A percentile compares a stretch with the other conserved stretches of the same genome.
phyloP scores from a whole-genome alignment of 306 rosid species.

The Phaseolus lunatus region DNA sequence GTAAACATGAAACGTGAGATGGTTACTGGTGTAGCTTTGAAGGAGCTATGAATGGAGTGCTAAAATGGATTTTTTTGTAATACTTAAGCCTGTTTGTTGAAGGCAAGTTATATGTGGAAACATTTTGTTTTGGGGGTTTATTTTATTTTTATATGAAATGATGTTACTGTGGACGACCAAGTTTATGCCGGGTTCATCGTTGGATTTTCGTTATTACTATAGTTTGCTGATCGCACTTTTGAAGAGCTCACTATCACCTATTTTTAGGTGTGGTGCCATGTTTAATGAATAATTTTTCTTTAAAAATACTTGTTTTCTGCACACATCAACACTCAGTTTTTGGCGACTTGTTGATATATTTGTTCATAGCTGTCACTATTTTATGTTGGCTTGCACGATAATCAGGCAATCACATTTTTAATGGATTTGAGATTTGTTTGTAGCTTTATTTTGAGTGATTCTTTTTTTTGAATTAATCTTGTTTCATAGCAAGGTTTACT shows the following conservation, averaged over 20 bases:
- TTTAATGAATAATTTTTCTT: neutral
- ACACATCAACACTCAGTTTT: constrained; percentile 27
- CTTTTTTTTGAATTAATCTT: constrained; percentile 38
- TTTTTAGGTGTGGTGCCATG: constrained; percentile 7
- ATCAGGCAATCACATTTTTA: neutral
- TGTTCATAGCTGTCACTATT: constrained; percentile 23
- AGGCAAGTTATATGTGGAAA: constrained; percentile 38
- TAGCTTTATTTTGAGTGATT: constrained; percentile 15
- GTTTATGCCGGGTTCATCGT: constrained; percentile 24
- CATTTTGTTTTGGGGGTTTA: constrained; percentile 21
- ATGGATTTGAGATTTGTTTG: constrained; percentile 23
- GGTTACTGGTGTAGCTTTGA: constrained; percentile 42
- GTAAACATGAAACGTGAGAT: constrained; percentile 41
- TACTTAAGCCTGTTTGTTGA: constrained; percentile 32
- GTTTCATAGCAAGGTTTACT: constrained; percentile 16
- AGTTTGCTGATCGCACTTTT: constrained; percentile 27
- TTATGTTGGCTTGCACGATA: constrained; percentile 30
- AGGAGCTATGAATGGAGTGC: constrained; percentile 34
- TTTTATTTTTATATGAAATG: no score
- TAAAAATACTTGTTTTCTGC: neutral
- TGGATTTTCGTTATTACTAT: constrained; percentile 25
- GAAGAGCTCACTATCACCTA: neutral
- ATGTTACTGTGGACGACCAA: neutral
- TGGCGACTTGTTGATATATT: constrained; percentile 30
- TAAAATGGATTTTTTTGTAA: neutral